phyloP scores from a whole-genome alignment of 1,139 yeast genomes.

The Pichia inconspicua region DNA sequence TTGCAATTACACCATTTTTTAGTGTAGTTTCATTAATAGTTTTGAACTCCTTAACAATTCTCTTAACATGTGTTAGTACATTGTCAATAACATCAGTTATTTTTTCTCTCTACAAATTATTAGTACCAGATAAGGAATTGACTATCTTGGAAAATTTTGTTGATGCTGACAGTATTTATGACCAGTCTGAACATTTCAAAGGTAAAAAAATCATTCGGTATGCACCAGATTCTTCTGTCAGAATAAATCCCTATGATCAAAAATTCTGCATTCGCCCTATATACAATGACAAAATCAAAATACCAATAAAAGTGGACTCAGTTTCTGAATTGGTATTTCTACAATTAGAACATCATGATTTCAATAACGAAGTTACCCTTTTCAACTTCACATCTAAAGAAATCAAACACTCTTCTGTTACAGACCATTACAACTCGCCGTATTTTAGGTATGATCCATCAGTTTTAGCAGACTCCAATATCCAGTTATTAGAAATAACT shows the following conservation, averaged over 20 bases:
- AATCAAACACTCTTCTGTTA: slow-evolving; percentile 37
- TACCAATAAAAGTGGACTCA: slow-evolving; percentile 79
- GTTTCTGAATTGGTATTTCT: slow-evolving; percentile 63
- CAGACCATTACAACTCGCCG: slow-evolving; percentile 31
- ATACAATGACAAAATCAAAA: slow-evolving; percentile 29
- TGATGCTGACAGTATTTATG: slow-evolving; percentile 38
- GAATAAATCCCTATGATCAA: slow-evolving; percentile 66
- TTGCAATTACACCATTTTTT: slow-evolving; percentile 34
- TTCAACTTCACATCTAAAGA: slow-evolving; percentile 53
- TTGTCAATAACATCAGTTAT: slow-evolving; percentile 33
- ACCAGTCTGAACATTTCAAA: slow-evolving; percentile 66
- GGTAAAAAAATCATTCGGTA: slow-evolving; percentile 84
- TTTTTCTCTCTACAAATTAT: slow-evolving; percentile 38
- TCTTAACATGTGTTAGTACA: slow-evolving; percentile 36
- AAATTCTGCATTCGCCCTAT: slow-evolving; percentile 53
- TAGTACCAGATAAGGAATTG: slow-evolving; percentile 49
- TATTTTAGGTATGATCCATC: slow-evolving; percentile 28
- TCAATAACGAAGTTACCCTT: slow-evolving; percentile 42
- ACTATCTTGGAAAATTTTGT: slow-evolving; percentile 57
- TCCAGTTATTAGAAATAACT: slow-evolving; percentile 50
- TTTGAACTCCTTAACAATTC: slow-evolving; percentile 34
- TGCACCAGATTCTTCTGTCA: slow-evolving; percentile 86
- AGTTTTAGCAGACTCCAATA: slow-evolving; percentile 32
- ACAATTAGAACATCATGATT: slow-evolving; percentile 56
- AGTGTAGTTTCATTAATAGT: slow-evolving; percentile 38